Percentiles rank a stretch among this genome's conserved stretches.
phyloP scores from a whole-genome alignment of 2,329 filamentous ascomycete genomes.

The Aspergillus latus region DNA sequence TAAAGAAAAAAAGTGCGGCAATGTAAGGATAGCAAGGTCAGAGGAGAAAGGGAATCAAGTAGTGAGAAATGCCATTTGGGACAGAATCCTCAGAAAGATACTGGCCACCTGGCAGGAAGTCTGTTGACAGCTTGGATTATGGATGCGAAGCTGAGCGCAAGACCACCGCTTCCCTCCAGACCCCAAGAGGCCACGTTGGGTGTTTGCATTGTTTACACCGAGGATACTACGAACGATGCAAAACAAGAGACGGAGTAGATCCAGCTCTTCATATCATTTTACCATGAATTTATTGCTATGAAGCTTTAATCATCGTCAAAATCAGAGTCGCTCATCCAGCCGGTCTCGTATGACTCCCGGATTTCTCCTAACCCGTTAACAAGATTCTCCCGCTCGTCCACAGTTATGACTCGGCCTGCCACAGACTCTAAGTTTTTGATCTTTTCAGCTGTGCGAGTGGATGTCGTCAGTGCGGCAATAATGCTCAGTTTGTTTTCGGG shows the following conservation, averaged over 20 bases:
- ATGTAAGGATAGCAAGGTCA: background rate
- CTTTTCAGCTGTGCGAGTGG: slow-evolving; percentile 68
- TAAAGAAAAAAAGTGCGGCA: background rate
- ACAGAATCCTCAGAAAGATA: slow-evolving; percentile 25
- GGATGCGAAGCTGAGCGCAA: slow-evolving; percentile 13
- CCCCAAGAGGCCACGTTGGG: slow-evolving; percentile 31
- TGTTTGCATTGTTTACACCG: slow-evolving; percentile 22
- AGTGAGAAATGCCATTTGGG: slow-evolving; percentile 28
- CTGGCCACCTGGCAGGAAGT: slow-evolving; percentile 37
- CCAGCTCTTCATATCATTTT: background rate
- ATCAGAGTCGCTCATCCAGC: slow-evolving; percentile 71
- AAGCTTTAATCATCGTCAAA: slow-evolving; percentile 41
- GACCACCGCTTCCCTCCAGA: slow-evolving; percentile 15
- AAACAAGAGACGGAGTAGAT: too few species aligned
- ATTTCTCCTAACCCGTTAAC: slow-evolving; percentile 78
- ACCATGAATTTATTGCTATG: background rate
- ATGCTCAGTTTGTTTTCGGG: slow-evolving; percentile 47
- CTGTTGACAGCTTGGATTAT: slow-evolving; percentile 14
- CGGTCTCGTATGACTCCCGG: slow-evolving; percentile 83
- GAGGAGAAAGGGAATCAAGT: slow-evolving; percentile 16
- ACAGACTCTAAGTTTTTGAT: slow-evolving; percentile 66
- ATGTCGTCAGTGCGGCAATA: slow-evolving; percentile 66
- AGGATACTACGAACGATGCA: background rate
- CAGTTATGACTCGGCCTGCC: slow-evolving; percentile 59
- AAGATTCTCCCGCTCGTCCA: slow-evolving; percentile 83